Conservation (phyloP, 2,329 filamentous ascomycete species). For the Aspergillus sp. region DNA sequence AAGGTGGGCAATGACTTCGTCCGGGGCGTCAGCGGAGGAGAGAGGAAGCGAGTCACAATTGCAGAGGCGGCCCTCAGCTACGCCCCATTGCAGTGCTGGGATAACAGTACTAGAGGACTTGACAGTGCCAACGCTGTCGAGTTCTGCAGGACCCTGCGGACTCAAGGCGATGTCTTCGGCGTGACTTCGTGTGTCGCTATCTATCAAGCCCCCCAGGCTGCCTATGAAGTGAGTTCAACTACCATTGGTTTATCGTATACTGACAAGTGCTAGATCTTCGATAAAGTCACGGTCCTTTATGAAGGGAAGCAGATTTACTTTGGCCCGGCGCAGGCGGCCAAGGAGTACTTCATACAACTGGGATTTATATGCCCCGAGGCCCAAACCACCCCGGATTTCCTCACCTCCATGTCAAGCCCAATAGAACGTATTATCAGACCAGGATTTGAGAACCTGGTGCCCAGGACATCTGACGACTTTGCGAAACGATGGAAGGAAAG, state of each 20-base stretch:
- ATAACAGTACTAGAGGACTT: constrained; percentile 43
- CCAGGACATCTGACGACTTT: constrained; percentile 68
- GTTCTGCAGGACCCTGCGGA: constrained; percentile 48
- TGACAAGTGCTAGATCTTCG: constrained; percentile 39
- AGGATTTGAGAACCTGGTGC: constrained; percentile 55
- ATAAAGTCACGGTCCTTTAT: constrained; percentile 68
- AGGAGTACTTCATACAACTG: constrained; percentile 57
- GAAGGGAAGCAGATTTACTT: constrained; percentile 38
- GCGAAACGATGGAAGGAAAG: constrained; percentile 26
- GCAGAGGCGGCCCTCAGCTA: constrained; percentile 48
- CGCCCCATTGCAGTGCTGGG: constrained; percentile 39
- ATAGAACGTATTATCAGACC: constrained; percentile 53
- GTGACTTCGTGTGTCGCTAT: constrained; percentile 48
- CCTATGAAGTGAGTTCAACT: constrained; percentile 6
- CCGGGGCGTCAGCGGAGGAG: constrained; percentile 58
- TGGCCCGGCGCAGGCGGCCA: constrained; percentile 59
- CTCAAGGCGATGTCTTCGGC: constrained; percentile 43
- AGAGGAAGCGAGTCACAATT: constrained; percentile 59
- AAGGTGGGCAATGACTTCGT: constrained; percentile 53
- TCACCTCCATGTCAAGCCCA: constrained; percentile 52
- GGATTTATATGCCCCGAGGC: constrained; percentile 28
- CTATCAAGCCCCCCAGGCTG: constrained; percentile 13
- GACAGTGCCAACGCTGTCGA: constrained; percentile 52
- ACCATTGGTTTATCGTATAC: neutral
- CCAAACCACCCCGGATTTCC: constrained; percentile 12